phyloP scores from a whole-genome alignment of 495 filamentous ascomycete species.

The Chlorociboria aeruginascens region DNA sequence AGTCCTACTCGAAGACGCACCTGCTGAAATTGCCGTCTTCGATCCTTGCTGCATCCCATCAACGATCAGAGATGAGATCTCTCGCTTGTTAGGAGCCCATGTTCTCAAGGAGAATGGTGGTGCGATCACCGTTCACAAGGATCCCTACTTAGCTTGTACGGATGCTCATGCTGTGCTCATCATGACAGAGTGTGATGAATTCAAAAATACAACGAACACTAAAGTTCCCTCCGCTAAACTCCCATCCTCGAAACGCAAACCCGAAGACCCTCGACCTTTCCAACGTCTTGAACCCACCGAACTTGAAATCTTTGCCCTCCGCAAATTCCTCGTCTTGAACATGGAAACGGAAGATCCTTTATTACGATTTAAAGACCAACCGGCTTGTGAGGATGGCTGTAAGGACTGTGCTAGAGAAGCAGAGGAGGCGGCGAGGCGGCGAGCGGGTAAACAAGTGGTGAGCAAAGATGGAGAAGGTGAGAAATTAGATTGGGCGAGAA shows the following conservation, averaged over 20 bases:
- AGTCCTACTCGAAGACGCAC: conserved; percentile 48
- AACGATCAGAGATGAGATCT: conserved; percentile 30
- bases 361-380: conserved; percentile 7
- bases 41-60: conserved; percentile 50
- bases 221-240: not conserved
- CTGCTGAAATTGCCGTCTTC: conserved; percentile 56
- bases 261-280: conserved; percentile 13
- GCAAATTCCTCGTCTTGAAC: conserved; percentile 1
- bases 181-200: conserved; percentile 56
- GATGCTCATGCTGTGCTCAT: conserved; percentile 43
- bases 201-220: conserved; percentile 23
- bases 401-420: not conserved
- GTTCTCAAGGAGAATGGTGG: conserved; percentile 25
- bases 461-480: conserved; percentile 1
- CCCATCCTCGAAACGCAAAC: not conserved
- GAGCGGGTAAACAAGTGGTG: not conserved
- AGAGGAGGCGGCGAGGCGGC: conserved; percentile 1
- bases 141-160: conserved; percentile 40
- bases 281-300: conserved; percentile 12
- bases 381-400: conserved; percentile 7
- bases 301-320: conserved; percentile 9
- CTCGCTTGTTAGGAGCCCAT: conserved; percentile 26
- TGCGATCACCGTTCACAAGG: conserved; percentile 10
- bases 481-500: conserved; percentile 16
- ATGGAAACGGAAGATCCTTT: conserved; percentile 3